Base-by-base conservation (phyloP, 257 asterid genomes). In the Solanum chiquidenum region DNA sequence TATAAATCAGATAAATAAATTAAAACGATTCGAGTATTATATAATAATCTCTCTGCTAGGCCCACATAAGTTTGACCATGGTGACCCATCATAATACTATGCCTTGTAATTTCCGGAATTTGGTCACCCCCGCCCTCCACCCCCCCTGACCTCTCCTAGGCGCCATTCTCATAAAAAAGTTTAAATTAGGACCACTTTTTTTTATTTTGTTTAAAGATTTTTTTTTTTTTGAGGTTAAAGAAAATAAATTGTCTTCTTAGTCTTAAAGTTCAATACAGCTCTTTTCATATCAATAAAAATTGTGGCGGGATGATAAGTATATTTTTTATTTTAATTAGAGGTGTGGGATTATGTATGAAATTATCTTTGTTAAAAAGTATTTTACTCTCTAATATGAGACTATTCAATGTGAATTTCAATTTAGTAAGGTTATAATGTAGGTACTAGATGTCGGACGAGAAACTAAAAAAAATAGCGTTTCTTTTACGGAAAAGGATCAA, bases 1-100 rank as follows among this genome's bases (percentile, higher is more conserved):
- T 5, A 11, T 2, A 1, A 2, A 25, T n/a, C 1, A 64, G 0
- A 25, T 3, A 25, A 64, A 64, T 5, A 64, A 64, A 64, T 64
- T 25, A 1, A 12, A 64, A 25, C 1, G 18, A 0, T 5, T 29
- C 1, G 2, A 68, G 1, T 29, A 68, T 68, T 29, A 29, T 73
- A 90, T 86, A 72, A 88, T 88, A 72, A 55, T 86, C 88, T 77
- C 66, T 88, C 23, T 40, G 12, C 33, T 16, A 71, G 89, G 34
- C 64, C 66, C 86, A 86, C 62, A 7, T 9, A 4, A 31, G 12
- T 68, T 88, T 90, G 92, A 90, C 92, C 88, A 29, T 68, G 37
- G 9, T 52, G 31, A 49, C n/a, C 64, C 25, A 77, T 42, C 84
- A 42, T 79, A 13, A 44, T 79, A 14, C 64, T 18, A 44, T 23